Conservation (phyloP, 164 flowering plant species). For the Magnolia sinica region DNA sequence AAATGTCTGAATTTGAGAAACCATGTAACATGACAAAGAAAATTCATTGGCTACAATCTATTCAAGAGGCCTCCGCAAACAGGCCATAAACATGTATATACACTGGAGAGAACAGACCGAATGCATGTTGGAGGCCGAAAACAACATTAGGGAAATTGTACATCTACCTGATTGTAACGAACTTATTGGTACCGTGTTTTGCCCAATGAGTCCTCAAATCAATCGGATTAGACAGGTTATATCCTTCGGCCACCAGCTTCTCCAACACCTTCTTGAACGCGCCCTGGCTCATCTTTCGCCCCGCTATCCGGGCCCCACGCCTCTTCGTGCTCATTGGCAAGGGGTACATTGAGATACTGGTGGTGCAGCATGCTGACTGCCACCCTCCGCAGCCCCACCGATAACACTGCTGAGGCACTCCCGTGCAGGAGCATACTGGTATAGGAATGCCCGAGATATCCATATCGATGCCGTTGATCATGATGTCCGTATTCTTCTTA, state of each 20-base stretch:
- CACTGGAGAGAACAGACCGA: constrained; percentile 39
- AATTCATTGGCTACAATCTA: constrained; percentile 27
- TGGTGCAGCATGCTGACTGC: constrained; percentile 95
- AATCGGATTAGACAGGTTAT: constrained; percentile 65
- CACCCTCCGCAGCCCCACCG: constrained; percentile 97
- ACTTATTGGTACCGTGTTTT: constrained; percentile 92
- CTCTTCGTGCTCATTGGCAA: constrained; percentile 86
- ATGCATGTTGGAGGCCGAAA: constrained; percentile 24
- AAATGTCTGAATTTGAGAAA: constrained; percentile 31
- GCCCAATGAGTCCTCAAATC: constrained; percentile 91
- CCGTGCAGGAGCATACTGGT: constrained; percentile 86
- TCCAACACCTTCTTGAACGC: constrained; percentile 94
- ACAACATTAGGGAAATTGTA: constrained; percentile 19
- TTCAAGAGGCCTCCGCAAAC: constrained; percentile 27
- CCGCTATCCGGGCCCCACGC: constrained; percentile 90
- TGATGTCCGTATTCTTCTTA: constrained; percentile 54
- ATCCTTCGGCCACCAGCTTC: constrained; percentile 73
- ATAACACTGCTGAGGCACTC: constrained; percentile 79
- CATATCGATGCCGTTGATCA: constrained; percentile 73
- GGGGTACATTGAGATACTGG: constrained; percentile 73
- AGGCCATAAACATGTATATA: constrained; percentile 49
- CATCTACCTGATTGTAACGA: constrained; percentile 81
- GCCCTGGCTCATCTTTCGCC: constrained; percentile 91
- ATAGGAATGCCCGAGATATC: constrained; percentile 78
- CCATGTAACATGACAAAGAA: constrained; percentile 32